Evolutionary conservation across 2,329 filamentous ascomycete genomes (phyloP), one percentile per base, ranked within the genome.

Genomic region (Colletotrichum phormii): DNA sequence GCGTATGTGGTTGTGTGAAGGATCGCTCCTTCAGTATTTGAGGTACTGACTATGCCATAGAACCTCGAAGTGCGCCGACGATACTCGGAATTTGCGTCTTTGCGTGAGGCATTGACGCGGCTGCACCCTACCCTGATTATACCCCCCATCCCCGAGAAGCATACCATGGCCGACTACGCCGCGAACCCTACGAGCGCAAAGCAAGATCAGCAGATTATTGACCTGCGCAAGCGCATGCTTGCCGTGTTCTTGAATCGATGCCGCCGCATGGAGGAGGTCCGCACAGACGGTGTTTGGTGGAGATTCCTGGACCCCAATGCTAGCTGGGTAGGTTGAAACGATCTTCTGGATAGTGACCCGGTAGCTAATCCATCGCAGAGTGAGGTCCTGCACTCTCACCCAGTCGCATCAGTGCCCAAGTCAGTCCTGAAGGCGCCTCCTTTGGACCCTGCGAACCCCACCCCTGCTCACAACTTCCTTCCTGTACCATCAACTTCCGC

Each of bases 151-250:
- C 97, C 97, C 26, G 97, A 99, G 84, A 99, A 99, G 83, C 97
- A 99, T 82, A 97, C 95, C 58, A 97, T 99, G 93, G 96, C 96
- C 74, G 97, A 99, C 82, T 99, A 99, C 80, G 97, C 97, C 18
- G 95, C 97, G 33, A 98, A 98, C 78, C 97, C 97, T 1, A 99
- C 97, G 49, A 98, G 96, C 79, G 97, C 97, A 22, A 99, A 98
- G 82, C 96, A 99, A 82, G 97, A 99, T 81, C 93, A 95, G 71
- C 94, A 96, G 73, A 99, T 98, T 58, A 99, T 99, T 75, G 97
- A 99, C 80, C 86, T 98, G 76, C 91, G 97, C 72, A 98, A 98
- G 86, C 94, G 97, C 78, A 99, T 99, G 97, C 83, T 99, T 66
- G 93, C 94, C 5, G 97, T 98, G 0, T 99, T 99, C 78, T 82